Percentiles rank a stretch among this genome's conserved stretches.
These are phyloP conservation scores for Leccinum subrobustum DNA, from an alignment of 1,284 basidiomycete species.

Conservation along the genomic window DNA sequence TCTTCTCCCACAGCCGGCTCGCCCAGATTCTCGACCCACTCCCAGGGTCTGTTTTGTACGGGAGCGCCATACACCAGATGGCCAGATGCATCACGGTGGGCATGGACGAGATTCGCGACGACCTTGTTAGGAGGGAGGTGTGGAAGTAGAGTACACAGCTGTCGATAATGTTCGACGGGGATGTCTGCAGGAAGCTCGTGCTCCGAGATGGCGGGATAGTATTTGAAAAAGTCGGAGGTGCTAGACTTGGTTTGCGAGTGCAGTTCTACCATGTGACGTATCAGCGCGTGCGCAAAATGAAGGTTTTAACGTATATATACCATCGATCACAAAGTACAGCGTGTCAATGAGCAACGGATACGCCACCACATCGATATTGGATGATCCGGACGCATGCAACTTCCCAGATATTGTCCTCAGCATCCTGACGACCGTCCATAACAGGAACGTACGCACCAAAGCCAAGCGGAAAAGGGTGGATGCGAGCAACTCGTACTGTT, in stretches of 20 bases:
- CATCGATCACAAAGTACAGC: conserved; percentile 68
- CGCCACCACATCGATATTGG: conserved; percentile 48
- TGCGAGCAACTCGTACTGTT: conserved; percentile 45
- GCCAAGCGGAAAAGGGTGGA: conserved; percentile 50
- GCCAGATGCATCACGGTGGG: conserved; percentile 46
- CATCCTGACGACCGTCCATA: neutral
- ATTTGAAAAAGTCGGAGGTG: conserved; percentile 53
- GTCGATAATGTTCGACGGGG: conserved; percentile 53
- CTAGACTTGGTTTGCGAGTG: conserved; percentile 54
- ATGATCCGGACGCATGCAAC: conserved; percentile 51
- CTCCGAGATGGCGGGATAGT: conserved; percentile 54
- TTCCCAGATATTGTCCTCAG: conserved; percentile 27
- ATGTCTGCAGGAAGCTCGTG: conserved; percentile 54
- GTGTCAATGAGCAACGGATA: conserved; percentile 74
- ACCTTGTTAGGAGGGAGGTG: conserved; percentile 48
- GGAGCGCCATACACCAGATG: conserved; percentile 46
- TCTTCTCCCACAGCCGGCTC: conserved; percentile 44
- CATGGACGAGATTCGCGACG: conserved; percentile 58
- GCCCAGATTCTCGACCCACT: conserved; percentile 79
- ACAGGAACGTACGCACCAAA: conserved; percentile 45
- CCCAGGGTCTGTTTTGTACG: conserved; percentile 77
- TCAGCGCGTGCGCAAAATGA: neutral
- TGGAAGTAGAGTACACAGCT: conserved; percentile 49
- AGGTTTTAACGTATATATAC: conserved; percentile 38
- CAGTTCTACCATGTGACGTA: conserved; percentile 46